Evolutionary conservation across 306 rosid genomes (phyloP), one percentile per base, ranked within the genome.

Genomic region (Quercus engelmannii): DNA sequence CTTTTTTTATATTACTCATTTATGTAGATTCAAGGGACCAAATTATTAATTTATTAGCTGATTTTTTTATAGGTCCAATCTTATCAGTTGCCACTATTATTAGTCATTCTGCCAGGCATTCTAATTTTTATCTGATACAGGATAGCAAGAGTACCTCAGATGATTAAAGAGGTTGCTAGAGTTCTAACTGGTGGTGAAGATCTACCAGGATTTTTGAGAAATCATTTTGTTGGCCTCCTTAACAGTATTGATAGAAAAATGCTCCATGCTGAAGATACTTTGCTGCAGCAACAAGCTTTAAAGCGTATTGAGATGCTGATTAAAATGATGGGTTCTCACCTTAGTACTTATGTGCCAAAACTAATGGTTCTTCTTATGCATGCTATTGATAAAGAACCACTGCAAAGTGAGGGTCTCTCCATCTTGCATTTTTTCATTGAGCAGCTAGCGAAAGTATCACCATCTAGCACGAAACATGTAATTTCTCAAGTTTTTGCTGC

Each of bases 401-500:
- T 90, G 71, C 91, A 87, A 89, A 83, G 79, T 85, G 99, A 92
- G 76, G 99, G 96, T 83, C 92, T 95, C 79, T 78, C 90, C 49
- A 90, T 95, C 54, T 85, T 95, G 91, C 90, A 89, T 82, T 92
- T 87, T 87, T 92, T 95, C 85, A 84, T 91, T 59, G 81, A 79
- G 81, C 98, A 92, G 86, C 78, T 92, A 87, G 92, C 90, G 55
- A 76, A 86, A 61, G 92, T 87, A 76, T 89, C 94, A 1, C 94
- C 92, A 69, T 89, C 97, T 83, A 95, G 99, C 91, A 92, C 86
- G 59, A 90, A 95, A 75, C 91, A 95, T 85, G 86, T 92, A 64
- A 86, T 95, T 85, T 92, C 98, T 80, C 98, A 92, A 86, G 91
- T 91, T 80, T 90, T 92, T 86, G 97, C 99, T 78, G 96, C 98